A percentile compares a stretch with the other conserved stretches of the same genome.
Evolutionary conservation across 2,329 filamentous ascomycete genomes (phyloP).

Genomic region (Amylocarpus encephaloides): DNA sequence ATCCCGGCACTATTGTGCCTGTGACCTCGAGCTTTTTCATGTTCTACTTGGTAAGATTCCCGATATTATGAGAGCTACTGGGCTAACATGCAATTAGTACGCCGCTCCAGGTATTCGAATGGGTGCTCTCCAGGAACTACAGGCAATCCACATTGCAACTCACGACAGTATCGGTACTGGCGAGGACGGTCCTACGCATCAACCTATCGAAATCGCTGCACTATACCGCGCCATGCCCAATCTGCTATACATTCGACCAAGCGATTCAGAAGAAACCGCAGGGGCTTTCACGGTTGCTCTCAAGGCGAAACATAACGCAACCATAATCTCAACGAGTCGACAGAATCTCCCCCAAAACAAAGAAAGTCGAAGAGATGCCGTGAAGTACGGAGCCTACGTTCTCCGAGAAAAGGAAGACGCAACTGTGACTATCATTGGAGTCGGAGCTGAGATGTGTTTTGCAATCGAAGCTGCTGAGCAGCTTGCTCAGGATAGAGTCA

Average conservation of each 20-base stretch:
- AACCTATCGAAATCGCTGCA: slow-evolving; percentile 50
- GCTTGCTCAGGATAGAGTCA: slow-evolving; percentile 34
- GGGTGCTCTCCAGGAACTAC: slow-evolving; percentile 50
- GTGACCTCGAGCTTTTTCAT: slow-evolving; percentile 57
- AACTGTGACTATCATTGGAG: slow-evolving; percentile 37
- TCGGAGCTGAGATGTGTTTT: slow-evolving; percentile 36
- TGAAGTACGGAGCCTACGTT: slow-evolving; percentile 41
- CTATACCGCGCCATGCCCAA: slow-evolving; percentile 60
- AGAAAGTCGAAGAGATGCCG: slow-evolving; percentile 36
- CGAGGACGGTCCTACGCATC: slow-evolving; percentile 56
- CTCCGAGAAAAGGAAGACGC: slow-evolving; percentile 40
- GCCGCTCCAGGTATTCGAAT: slow-evolving; percentile 54
- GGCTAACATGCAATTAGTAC: slow-evolving; percentile 29
- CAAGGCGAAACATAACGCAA: not conserved
- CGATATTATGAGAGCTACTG: not conserved
- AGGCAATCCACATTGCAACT: slow-evolving; percentile 53
- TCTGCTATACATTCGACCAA: slow-evolving; percentile 52
- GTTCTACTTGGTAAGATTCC: slow-evolving; percentile 42
- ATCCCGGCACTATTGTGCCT: slow-evolving; percentile 48
- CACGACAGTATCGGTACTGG: slow-evolving; percentile 56
- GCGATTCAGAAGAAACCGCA: slow-evolving; percentile 50
- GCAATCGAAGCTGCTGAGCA: slow-evolving; percentile 38
- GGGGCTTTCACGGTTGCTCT: slow-evolving; percentile 38
- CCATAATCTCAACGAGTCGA: slow-evolving; percentile 20
- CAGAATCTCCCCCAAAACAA: slow-evolving; percentile 39